A percentile compares a stretch with the other conserved stretches of the same genome.
Evolutionary conservation across 2,329 filamentous ascomycete genomes (phyloP).

Genomic region (Fusarium chuoi): DNA sequence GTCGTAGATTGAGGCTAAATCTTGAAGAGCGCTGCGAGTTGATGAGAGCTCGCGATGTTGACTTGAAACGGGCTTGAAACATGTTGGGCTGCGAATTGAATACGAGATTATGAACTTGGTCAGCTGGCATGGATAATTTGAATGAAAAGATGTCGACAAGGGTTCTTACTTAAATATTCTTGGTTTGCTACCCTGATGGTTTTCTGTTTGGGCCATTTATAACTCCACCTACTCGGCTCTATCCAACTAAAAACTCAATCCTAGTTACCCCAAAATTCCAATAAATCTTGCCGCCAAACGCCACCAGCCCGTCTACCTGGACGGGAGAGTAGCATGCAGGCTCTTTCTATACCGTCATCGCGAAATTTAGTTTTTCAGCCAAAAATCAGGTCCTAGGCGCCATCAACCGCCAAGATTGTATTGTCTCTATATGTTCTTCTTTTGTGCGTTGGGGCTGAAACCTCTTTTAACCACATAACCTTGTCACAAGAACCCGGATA

Average conservation of each 20-base stretch:
- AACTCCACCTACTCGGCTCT: not conserved
- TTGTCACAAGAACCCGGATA: not conserved
- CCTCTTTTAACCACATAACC: not conserved
- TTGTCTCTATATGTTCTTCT: not conserved
- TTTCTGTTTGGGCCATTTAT: not conserved
- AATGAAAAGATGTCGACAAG: rapidly evolving
- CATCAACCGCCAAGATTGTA: rapidly evolving
- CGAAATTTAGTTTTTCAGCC: not conserved
- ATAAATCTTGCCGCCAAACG: not conserved
- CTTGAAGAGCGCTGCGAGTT: not conserved
- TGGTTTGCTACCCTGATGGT: not conserved
- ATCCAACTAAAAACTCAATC: not conserved
- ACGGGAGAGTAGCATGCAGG: too few species aligned
- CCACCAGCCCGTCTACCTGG: not conserved
- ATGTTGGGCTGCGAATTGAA: not conserved
- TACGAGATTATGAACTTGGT: not conserved
- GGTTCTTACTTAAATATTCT: not conserved
- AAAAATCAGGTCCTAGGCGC: not conserved
- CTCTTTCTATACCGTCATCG: too few species aligned
- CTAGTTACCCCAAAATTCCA: not conserved
- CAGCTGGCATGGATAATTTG: rapidly evolving
- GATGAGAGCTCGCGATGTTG: not conserved
- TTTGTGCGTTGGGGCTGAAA: not conserved
- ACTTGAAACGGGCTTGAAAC: rapidly evolving
- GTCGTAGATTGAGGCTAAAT: not conserved